Base-by-base conservation (phyloP, 345 rosid genomes). In the Cardamine chenopodiifolia region DNA sequence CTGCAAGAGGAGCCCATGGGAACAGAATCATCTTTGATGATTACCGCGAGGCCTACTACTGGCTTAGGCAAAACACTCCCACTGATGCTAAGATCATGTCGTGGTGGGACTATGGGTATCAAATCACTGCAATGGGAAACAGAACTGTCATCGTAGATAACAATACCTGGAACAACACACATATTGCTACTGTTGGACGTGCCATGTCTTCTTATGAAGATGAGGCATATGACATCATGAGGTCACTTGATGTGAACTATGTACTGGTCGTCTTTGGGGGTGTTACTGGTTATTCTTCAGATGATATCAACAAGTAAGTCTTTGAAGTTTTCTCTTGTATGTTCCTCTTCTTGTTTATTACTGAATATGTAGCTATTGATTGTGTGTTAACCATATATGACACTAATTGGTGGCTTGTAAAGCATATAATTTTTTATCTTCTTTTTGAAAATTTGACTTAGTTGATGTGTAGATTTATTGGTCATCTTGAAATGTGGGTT, bases 31-130 rank as follows among this genome's bases (percentile, higher is more conserved):
- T 90, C 76, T 95, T 92, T 82, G 96, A 92, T 83, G 99, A 95
- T 81, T 95, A 95, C 73, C 99, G 97, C n/a, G 99, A 95, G 78
- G 97, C 99, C 20, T 95, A 95, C 83, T 95, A 85, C 81, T 95
- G 99, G 99, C 97, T 92, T 75, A 90, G 92, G 35, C 98, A 92
- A 78, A 95, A 95, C 77, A 95, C 99, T 67, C 97, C 99, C 47
- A 84, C 82, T 15, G 96, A 95, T 85, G 99, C 99, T 47, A 95
- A 95, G 84, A 85, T 95, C 80, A 95, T 95, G 99, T 95, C 99
- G 20, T 92, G 99, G 99, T 95, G 99, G 99, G 99, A 95, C 85
- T 95, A 95, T 72, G 98, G 98, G 69, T 91, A 94, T 83, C 98
- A 94, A 74, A 94, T 94, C 78, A 94, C 97, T 64, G 99, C 99